Conservation (phyloP, 2,329 filamentous ascomycete species). For the Fusarium tuaranense region DNA sequence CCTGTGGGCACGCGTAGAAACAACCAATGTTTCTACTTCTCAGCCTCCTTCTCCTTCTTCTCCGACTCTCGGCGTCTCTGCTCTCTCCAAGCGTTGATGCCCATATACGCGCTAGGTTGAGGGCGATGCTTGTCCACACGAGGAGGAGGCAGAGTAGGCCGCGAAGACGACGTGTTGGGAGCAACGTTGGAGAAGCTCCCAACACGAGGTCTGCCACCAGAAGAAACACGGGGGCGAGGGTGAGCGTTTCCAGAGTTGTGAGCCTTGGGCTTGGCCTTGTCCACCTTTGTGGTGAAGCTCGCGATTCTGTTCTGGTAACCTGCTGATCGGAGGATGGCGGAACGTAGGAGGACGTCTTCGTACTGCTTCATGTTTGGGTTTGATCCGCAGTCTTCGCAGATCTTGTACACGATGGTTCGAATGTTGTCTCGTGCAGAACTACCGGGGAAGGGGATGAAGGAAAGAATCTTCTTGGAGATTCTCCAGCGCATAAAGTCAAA, state of each 20-base stretch:
- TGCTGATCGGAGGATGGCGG: constrained; percentile 46
- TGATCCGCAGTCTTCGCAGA: constrained; percentile 17
- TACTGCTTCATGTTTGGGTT: constrained; percentile 14
- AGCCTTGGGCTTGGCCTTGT: constrained; percentile 11
- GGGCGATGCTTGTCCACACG: constrained; percentile 17
- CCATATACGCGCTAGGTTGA: constrained; percentile 34
- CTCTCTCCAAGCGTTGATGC: constrained; percentile 44
- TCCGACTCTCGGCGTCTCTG: neutral
- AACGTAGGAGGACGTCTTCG: constrained; percentile 45
- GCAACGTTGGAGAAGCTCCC: neutral
- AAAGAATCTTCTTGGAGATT: constrained; percentile 32
- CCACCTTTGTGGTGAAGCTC: constrained; percentile 33
- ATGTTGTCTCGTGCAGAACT: constrained; percentile 14
- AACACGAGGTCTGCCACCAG: neutral
- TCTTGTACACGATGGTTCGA: constrained; percentile 8
- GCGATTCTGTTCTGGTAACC: constrained; percentile 29
- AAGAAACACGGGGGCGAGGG: neutral
- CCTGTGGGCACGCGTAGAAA: neutral
- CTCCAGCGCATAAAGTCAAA: constrained; percentile 55
- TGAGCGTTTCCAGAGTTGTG: neutral
- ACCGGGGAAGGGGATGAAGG: neutral
- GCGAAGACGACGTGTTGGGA: neutral
- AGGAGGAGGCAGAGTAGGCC: neutral
- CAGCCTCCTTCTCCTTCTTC: neutral
- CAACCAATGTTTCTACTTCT: neutral